Evolutionary conservation across 441 rosid species (phyloP), one percentile per base, ranked within the genome.

Genomic region (Arabidopsis hybrid): DNA sequence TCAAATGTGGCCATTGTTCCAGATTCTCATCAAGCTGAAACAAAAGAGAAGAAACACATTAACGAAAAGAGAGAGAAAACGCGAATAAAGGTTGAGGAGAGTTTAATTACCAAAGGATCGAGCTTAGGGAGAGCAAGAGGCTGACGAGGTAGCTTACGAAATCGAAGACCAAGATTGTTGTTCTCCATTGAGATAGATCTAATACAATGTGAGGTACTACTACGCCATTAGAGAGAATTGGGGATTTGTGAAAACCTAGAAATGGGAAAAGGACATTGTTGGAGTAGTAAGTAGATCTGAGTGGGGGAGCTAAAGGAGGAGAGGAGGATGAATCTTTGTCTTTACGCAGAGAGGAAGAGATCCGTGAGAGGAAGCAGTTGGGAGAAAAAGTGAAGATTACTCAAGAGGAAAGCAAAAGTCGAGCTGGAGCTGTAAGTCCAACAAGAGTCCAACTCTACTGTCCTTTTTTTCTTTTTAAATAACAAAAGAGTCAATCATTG

Each of bases 1-100:
- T 86, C 74, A 96, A 83, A 87, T 96, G 99, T 9, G 99, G 99
- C 96, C 99, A 96, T 81, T 88, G 97, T 60, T 96, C 98, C 78
- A 90, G 79, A 79, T 90, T 89, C 70, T 93, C 98, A 82, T 93
- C 97, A 65, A 89, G 84, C 99, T 93, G 26, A 85, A 71, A 58
- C 13, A 43, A 65, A 13, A 76, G 13, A 63, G 34, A 3, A 36
- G 21, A 7, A 12, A 74, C 2, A 53, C 5, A n/a, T 45, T 3
- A 17, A 36, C 0, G 2, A 29, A 36, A 21, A 21, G 26, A 21
- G 26, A 21, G 26, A 21, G 26, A 21, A 21, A 21, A 21, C 26
- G 26, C 26, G 26, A 21, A 21, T 21, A 21, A 21, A 21, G 26
- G 26, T 21, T 21, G 26, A 21, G 26, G 26, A 21, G 26, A 21